phyloP scores from a whole-genome alignment of 345 rosid genomes.

The Pugionium cornutum region DNA sequence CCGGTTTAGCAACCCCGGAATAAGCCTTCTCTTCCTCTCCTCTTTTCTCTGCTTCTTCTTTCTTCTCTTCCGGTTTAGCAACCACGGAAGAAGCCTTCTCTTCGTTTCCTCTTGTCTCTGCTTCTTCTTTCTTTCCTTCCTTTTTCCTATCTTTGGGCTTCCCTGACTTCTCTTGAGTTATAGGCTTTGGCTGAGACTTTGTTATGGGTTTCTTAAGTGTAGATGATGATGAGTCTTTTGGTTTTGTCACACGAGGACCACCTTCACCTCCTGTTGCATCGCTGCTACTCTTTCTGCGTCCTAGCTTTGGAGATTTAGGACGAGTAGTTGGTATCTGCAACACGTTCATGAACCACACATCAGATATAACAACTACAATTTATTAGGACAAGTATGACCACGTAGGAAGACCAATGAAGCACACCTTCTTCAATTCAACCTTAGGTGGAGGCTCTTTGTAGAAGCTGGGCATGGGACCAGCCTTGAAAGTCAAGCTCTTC shows the following conservation, averaged over 20 bases:
- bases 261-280: conserved; percentile 48
- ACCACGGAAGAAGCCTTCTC: conserved; percentile 33
- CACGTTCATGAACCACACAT: conserved; percentile 18
- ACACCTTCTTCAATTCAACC: conserved; percentile 90
- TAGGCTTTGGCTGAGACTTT: conserved; percentile 53
- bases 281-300: conserved; percentile 64
- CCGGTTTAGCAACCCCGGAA: conserved; percentile 21
- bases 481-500: conserved; percentile 91
- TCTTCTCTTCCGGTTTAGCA: conserved; percentile 37
- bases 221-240: conserved; percentile 45
- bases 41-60: conserved; percentile 28
- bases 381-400: conserved; percentile 4
- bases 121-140: conserved; percentile 29
- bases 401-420: conserved; percentile 22
- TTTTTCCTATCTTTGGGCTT: conserved; percentile 33
- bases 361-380: background rate
- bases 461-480: conserved; percentile 93
- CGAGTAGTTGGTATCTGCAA: conserved; percentile 87
- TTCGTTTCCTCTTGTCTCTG: conserved; percentile 38
- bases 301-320: conserved; percentile 86
- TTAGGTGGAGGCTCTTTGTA: conserved; percentile 95
- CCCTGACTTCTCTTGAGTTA: conserved; percentile 37
- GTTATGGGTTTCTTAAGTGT: conserved; percentile 49
- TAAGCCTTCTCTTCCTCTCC: conserved; percentile 41
- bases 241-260: conserved; percentile 43